A percentile compares a stretch with the other conserved stretches of the same genome.
These are phyloP conservation scores for Lepraria neglecta DNA, from an alignment of 495 filamentous ascomycete species.

Conservation along the genomic window DNA sequence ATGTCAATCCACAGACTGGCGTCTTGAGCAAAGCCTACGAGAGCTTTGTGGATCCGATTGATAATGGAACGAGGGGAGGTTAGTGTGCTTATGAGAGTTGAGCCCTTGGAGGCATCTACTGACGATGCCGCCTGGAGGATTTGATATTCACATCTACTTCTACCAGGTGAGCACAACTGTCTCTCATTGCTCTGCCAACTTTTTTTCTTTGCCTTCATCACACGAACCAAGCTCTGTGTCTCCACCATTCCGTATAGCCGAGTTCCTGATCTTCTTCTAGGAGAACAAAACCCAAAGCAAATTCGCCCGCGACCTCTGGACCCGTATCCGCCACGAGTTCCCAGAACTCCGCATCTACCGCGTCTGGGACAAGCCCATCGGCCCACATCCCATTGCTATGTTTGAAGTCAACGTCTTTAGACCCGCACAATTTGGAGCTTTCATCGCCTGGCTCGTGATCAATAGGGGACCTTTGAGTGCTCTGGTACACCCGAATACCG, in stretches of 20 bases:
- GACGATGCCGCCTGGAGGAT: constrained; percentile 62
- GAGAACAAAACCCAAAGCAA: constrained; percentile 22
- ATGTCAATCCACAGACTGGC: constrained; percentile 52
- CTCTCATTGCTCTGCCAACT: constrained; percentile 15
- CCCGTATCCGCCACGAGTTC: constrained; percentile 77
- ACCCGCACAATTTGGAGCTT: constrained; percentile 81
- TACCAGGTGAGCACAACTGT: constrained; percentile 64
- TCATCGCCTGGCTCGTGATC: constrained; percentile 77
- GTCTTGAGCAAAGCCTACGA: constrained; percentile 58
- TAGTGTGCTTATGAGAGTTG: constrained; percentile 19
- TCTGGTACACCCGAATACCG: constrained; percentile 77
- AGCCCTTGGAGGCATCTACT: constrained; percentile 42
- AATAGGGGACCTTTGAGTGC: constrained; percentile 75
- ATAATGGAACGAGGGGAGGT: constrained; percentile 52
- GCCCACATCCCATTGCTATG: constrained; percentile 81
- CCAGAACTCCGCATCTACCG: constrained; percentile 80
- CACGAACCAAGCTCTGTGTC: constrained; percentile 35
- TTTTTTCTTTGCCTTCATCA: not conserved
- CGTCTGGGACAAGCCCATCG: constrained; percentile 69
- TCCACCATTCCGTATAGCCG: constrained; percentile 50
- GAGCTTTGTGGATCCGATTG: constrained; percentile 56
- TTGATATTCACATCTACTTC: constrained; percentile 47
- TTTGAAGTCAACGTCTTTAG: constrained; percentile 86
- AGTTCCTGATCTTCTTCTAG: constrained; percentile 45
- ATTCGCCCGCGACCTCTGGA: constrained; percentile 66